phyloP scores from a whole-genome alignment of 116 monocot genomes.

The Phalaenopsis hybrid region DNA sequence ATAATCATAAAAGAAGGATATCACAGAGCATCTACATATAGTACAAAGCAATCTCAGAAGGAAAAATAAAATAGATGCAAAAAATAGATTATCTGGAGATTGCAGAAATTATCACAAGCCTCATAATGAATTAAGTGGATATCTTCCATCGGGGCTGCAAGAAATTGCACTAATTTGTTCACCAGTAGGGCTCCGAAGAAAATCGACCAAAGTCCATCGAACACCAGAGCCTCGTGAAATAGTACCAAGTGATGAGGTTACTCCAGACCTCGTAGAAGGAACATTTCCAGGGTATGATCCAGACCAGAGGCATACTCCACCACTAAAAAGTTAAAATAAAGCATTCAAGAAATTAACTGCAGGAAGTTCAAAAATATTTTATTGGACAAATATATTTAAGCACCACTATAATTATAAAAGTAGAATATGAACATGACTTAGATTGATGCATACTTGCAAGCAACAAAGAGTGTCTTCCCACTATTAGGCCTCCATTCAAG shows the following conservation, averaged over 20 bases:
- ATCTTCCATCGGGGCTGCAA: conserved; percentile 95
- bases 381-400: background rate
- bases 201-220: conserved; percentile 78
- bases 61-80: background rate
- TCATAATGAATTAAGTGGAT: conserved; percentile 37
- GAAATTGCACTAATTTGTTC: conserved; percentile 62
- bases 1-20: background rate
- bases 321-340: conserved; percentile 35
- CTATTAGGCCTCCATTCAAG: conserved; percentile 93
- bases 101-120: background rate
- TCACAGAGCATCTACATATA: background rate
- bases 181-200: conserved; percentile 50
- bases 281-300: conserved; percentile 81
- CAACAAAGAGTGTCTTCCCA: conserved; percentile 79
- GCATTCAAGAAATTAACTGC: background rate
- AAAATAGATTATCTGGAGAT: background rate
- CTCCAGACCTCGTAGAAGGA: conserved; percentile 56
- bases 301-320: conserved; percentile 94
- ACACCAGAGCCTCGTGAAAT: conserved; percentile 65
- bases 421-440: background rate
- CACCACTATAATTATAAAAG: background rate
- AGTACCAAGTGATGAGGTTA: conserved; percentile 36
- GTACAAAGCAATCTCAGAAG: background rate
- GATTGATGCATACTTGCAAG: conserved; percentile 57
- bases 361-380: background rate